Conservation (phyloP, 1,284 basidiomycete species). For the Porogramme epimiltina region DNA sequence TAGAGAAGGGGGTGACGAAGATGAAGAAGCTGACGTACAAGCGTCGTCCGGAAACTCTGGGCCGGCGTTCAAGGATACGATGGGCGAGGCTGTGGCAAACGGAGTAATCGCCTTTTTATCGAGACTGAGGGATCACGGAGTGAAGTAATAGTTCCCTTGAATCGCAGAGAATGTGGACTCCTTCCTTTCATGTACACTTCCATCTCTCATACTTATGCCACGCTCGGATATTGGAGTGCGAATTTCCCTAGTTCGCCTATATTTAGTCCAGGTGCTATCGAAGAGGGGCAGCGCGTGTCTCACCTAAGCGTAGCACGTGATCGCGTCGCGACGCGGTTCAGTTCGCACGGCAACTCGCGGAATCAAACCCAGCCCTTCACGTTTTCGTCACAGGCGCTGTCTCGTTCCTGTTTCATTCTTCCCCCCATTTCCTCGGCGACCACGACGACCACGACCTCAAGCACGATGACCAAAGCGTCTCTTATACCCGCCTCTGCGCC, state of each 20-base stretch:
- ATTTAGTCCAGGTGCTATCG: background rate
- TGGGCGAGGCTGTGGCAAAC: slow-evolving; percentile 46
- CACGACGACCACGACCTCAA: slow-evolving; percentile 28
- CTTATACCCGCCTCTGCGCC: slow-evolving; percentile 46
- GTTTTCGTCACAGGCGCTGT: slow-evolving; percentile 23
- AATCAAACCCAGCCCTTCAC: slow-evolving; percentile 28
- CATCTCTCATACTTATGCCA: too few species aligned
- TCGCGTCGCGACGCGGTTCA: slow-evolving; percentile 29
- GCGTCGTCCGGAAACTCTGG: slow-evolving; percentile 13
- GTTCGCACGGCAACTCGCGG: slow-evolving; percentile 26
- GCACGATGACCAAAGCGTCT: slow-evolving; percentile 32
- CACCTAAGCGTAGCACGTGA: slow-evolving; percentile 25
- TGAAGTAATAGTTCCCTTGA: background rate
- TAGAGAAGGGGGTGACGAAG: slow-evolving; percentile 27
- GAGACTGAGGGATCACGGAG: slow-evolving; percentile 25
- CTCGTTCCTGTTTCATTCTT: slow-evolving; percentile 13
- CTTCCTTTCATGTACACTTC: too few species aligned
- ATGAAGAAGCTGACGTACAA: slow-evolving; percentile 17
- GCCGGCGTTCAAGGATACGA: slow-evolving; percentile 32
- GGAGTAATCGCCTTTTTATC: slow-evolving; percentile 56
- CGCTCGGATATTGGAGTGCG: too few species aligned
- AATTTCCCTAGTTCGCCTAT: too few species aligned
- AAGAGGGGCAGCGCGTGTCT: slow-evolving; percentile 13
- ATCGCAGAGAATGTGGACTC: too few species aligned
- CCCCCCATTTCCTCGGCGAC: slow-evolving; percentile 17